These are phyloP conservation scores for Melastoma candidum DNA, from an alignment of 441 rosid species.

Conservation along the genomic window DNA sequence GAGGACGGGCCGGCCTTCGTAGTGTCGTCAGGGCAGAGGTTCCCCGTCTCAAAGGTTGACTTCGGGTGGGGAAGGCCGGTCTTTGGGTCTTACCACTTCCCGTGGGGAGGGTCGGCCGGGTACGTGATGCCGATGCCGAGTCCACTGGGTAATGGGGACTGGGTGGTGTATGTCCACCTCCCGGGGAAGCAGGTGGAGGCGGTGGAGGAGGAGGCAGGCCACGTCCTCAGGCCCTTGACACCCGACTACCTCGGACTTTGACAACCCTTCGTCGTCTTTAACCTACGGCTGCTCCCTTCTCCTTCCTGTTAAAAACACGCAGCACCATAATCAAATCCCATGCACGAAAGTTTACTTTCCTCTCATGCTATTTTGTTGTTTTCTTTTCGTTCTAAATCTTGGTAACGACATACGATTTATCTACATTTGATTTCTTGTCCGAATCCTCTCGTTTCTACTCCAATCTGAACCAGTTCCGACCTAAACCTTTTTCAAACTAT, in stretches of 20 bases:
- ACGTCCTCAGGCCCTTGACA: constrained; percentile 44
- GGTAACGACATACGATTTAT: no score
- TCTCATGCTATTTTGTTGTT: no score
- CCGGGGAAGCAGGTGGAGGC: constrained; percentile 36
- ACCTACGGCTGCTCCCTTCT: no score
- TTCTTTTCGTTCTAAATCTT: no score
- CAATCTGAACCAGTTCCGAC: no score
- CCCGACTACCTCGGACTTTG: constrained; percentile 23
- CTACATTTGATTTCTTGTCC: no score
- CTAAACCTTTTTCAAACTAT: no score
- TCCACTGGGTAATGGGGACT: constrained; percentile 44
- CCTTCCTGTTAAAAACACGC: no score
- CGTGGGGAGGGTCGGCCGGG: constrained; percentile 73
- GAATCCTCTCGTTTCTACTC: no score
- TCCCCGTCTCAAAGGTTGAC: constrained; percentile 37
- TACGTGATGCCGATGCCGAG: constrained; percentile 91
- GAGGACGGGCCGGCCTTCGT: constrained; percentile 64
- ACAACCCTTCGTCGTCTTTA: no score
- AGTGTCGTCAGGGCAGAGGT: constrained; percentile 68
- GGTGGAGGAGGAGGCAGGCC: constrained; percentile 40
- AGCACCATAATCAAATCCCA: no score
- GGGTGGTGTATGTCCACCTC: constrained; percentile 73
- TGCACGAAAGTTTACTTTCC: no score
- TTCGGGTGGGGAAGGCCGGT: constrained; percentile 77
- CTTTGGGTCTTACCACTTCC: constrained; percentile 73